Base-by-base conservation (phyloP, 345 rosid genomes). In the Lumnitzera littorea region DNA sequence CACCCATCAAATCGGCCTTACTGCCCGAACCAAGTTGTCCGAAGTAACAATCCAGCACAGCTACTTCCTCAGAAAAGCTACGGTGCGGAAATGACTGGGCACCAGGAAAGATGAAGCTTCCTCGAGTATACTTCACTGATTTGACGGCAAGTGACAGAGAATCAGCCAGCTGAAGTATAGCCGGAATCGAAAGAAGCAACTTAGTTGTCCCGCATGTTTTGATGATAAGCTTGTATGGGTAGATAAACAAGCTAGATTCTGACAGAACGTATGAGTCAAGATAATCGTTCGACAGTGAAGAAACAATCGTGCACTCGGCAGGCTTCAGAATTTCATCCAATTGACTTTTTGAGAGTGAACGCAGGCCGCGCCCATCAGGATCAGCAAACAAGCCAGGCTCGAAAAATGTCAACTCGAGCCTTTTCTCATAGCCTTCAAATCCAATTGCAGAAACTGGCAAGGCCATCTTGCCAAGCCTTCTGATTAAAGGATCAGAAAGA, bases 171-270 rank as follows among this genome's bases (percentile, higher is more conserved):
- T 74, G 73, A 3, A 94, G 89, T 75, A 94, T 88, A 31, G 88
- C 85, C n/a, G 97, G 99, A 65, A 94, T 80, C 16, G 99, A 78
- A 49, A 88, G 85, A 10, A 94, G 96, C 75, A 94, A 73, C 62
- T 88, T 94, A 0, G 99, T 94, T 11, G 99, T 90, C 61, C 99
- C 99, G 48, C 99, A 94, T 57, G 98, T 92, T 74, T 92, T 92
- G 76, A 92, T 92, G 75, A 89, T 81, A 60, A 89, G 71, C 72
- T 92, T 89, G 88, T 89, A 87, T 0, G 98, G 84, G 77, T 71
- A 92, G 41, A 92, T 90, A 71, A 92, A 92, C 76, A 89, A 86
- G 87, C 97, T 92, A 20, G 97, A 92, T 70, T 92, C 98, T 13
- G 98, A 92, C 61, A 92, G 98, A 24, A 92, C 97, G 51, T 89